Conservation (phyloP, 2,329 filamentous ascomycete genomes). For the Cylindrodendrum hubeiense region DNA sequence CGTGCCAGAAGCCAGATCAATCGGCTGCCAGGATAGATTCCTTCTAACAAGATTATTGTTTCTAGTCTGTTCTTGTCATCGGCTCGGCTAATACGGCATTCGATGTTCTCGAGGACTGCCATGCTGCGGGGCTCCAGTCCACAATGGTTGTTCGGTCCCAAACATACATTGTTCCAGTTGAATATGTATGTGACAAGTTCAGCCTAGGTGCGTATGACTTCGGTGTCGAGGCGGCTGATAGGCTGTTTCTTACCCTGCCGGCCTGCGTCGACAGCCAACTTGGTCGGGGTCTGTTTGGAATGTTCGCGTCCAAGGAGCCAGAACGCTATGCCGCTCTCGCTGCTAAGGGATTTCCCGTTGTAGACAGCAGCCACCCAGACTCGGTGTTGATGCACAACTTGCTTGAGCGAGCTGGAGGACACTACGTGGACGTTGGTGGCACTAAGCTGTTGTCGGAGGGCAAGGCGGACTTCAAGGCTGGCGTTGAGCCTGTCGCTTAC, state of each 20-base stretch:
- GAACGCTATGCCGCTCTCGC: conserved; percentile 21
- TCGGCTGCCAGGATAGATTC: background rate
- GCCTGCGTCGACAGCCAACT: conserved; percentile 17
- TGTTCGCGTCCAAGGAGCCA: conserved; percentile 26
- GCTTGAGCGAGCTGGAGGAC: conserved; percentile 22
- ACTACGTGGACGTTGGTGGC: conserved; percentile 29
- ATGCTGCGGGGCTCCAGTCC: background rate
- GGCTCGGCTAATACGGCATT: conserved; percentile 35
- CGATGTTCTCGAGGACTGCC: conserved; percentile 29
- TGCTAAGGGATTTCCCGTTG: conserved; percentile 15
- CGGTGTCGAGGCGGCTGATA: conserved; percentile 21
- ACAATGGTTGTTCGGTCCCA: conserved; percentile 30
- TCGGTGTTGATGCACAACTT: conserved; percentile 22
- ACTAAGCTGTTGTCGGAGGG: conserved; percentile 15
- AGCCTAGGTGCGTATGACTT: conserved; percentile 24
- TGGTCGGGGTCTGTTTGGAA: conserved; percentile 5
- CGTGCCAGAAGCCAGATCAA: background rate
- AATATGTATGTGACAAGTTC: conserved; percentile 21
- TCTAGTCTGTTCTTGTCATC: conserved; percentile 25
- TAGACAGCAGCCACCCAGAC: conserved; percentile 12
- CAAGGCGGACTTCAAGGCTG: conserved; percentile 21
- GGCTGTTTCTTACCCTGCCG: conserved; percentile 23
- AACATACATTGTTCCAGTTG: conserved; percentile 31
- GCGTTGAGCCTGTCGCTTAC: conserved; percentile 14
- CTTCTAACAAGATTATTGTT: background rate